Conservation (phyloP, 306 rosid species). For the Psophocarpus tetragonolobus region DNA sequence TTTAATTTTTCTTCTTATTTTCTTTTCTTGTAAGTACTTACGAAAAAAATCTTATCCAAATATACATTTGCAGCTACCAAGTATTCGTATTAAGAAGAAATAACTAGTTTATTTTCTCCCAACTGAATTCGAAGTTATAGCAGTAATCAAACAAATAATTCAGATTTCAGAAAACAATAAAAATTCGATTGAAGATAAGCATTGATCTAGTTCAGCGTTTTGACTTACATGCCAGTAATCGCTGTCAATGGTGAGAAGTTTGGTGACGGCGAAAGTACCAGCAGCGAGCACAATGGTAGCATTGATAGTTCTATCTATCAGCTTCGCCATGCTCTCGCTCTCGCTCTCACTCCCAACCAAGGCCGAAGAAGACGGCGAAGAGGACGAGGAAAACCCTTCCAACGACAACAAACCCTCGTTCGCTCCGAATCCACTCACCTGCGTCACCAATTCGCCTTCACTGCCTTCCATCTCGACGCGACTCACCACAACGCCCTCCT, state of each 20-base stretch:
- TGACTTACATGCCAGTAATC: conserved; percentile 96
- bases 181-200: conserved; percentile 5
- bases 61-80: no score
- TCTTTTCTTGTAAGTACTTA: no score
- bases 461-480: conserved; percentile 60
- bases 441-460: conserved; percentile 63
- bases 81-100: not conserved
- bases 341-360: conserved; percentile 52
- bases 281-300: conserved; percentile 81
- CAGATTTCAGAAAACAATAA: not conserved
- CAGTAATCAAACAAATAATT: no score
- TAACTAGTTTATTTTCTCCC: not conserved
- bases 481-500: conserved; percentile 63
- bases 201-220: not conserved
- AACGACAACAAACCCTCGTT: conserved; percentile 64
- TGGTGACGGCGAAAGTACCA: conserved; percentile 79
- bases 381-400: conserved; percentile 74
- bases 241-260: conserved; percentile 83
- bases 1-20: no score
- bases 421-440: conserved; percentile 65
- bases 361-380: conserved; percentile 56
- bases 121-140: not conserved
- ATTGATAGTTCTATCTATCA: conserved; percentile 75
- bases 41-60: no score
- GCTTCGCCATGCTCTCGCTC: conserved; percentile 51